Evolutionary conservation across 192 early-diverging fungal genomes (phyloP), one percentile per base, ranked within the genome.

Genomic region (Linnemannia exigua): DNA sequence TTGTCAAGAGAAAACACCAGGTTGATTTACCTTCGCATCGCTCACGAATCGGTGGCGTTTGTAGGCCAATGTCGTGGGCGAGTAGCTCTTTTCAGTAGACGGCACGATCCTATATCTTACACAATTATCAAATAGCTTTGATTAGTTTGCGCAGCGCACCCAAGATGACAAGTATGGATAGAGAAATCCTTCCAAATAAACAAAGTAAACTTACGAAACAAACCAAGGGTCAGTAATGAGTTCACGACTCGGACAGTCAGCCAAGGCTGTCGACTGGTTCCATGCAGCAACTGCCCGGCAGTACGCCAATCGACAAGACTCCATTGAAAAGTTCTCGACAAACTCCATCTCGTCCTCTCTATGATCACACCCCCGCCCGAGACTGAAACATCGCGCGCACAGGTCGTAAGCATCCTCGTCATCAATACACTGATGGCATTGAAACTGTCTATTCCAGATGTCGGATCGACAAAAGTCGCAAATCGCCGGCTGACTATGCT

Each of bases 381-480:
- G 70, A 16, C 41, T 28, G 25, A 66, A 79, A 19, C 84, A 86
- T 7, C 68, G 38, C 4, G 48, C 38, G 33, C 84, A 86, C 16
- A 79, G 37, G 41, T 86, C 84, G 50, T 86, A 86, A 48, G 41
- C 35, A 36, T 79, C 78, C 0, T 35, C 51, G 19, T 68, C 70
- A 15, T 67, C n/a, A 1, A 54, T 17, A 50, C 84, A 86, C 6
- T 46, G 38, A 0, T n/a, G 12, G 46, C 84, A 86, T 9, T 76
- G 78, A 67, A 80, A 74, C 50, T 80, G 78, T 5, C 84, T 78
- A 46, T 77, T 86, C 84, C 84, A 86, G 28, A 86, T 35, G 31
- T 86, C 84, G 8, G 77, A 38, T 17, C 28, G 66, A 41, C 84
- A 86, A 37, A 80, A 86, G 46, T 86, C 84, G 19, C 84, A 86